Evolutionary conservation across 345 rosid species (phyloP).

Genomic region (Kandelia obovata): DNA sequence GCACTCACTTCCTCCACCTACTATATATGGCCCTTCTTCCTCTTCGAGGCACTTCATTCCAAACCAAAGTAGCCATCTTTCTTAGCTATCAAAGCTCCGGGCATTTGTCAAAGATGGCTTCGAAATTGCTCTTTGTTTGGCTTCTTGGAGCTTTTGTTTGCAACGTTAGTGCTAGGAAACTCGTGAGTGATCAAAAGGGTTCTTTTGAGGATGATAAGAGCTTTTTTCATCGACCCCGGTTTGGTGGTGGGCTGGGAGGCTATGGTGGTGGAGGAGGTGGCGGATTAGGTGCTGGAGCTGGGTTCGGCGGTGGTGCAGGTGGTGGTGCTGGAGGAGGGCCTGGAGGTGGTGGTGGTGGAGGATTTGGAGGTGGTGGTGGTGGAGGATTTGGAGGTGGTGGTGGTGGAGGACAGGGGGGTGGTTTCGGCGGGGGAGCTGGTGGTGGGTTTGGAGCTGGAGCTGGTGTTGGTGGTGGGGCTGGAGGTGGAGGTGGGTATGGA

Average conservation of each 20-base stretch:
- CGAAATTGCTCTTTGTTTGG: conserved; percentile 19
- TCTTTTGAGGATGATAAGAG: conserved; percentile 13
- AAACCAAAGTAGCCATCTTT: conserved; percentile 2
- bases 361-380: conserved; percentile 12
- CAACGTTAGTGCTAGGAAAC: conserved; percentile 4
- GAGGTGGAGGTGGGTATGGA: conserved; percentile 15
- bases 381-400: conserved; percentile 15
- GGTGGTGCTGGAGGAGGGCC: conserved; percentile 11
- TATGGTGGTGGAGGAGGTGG: conserved; percentile 4
- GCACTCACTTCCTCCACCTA: background rate
- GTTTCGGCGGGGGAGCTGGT: conserved; percentile 11
- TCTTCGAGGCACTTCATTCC: background rate
- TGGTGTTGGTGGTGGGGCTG: conserved; percentile 9
- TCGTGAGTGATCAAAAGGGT: conserved; percentile 4
- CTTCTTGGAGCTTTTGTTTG: conserved; percentile 17
- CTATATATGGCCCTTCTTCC: background rate
- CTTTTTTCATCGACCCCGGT: background rate
- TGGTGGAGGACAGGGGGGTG: conserved; percentile 11
- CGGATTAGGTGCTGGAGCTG: conserved; percentile 8
- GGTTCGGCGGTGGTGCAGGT: background rate
- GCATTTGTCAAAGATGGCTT: conserved; percentile 13
- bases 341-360: conserved; percentile 12
- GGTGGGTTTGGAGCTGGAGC: conserved; percentile 14
- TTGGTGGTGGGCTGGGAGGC: conserved; percentile 5
- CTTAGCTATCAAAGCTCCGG: background rate